These are phyloP conservation scores for Lanmaoa rubissima DNA, from an alignment of 768 basidiomycete species.

Conservation along the genomic window DNA sequence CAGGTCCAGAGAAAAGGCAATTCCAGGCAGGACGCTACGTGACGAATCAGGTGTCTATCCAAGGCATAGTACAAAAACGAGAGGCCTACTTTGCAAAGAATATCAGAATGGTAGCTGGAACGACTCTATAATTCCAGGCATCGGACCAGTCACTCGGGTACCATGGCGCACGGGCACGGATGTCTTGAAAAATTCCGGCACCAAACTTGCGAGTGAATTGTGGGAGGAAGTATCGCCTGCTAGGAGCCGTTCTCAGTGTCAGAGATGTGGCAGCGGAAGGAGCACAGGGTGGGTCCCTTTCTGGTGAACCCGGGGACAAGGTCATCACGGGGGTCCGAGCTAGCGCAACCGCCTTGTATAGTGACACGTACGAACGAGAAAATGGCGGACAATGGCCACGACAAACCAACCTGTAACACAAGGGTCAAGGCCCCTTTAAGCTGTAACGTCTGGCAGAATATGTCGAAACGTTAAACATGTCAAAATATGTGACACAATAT, in stretches of 20 bases:
- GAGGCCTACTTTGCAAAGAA: conserved; percentile 76
- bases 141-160: conserved; percentile 88
- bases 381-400: no score
- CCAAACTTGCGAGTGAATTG: conserved; percentile 37
- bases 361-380: neutral
- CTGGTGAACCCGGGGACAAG: neutral
- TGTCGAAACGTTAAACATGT: neutral
- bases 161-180: conserved; percentile 70
- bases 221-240: neutral
- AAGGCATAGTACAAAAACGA: neutral
- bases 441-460: conserved; percentile 1
- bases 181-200: conserved; percentile 67
- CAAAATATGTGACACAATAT: neutral
- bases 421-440: no score
- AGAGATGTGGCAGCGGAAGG: conserved; percentile 3
- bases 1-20: conserved; percentile 88
- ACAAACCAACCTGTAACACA: no score
- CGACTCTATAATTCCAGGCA: conserved; percentile 87
- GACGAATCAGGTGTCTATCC: neutral
- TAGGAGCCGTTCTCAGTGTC: neutral
- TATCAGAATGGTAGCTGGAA: conserved; percentile 83
- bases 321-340: neutral
- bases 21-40: conserved; percentile 76
- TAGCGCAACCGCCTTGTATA: neutral
- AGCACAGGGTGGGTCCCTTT: neutral